Conservation (phyloP, 768 basidiomycete species). For the Gloeopeniophorella convolvens region DNA sequence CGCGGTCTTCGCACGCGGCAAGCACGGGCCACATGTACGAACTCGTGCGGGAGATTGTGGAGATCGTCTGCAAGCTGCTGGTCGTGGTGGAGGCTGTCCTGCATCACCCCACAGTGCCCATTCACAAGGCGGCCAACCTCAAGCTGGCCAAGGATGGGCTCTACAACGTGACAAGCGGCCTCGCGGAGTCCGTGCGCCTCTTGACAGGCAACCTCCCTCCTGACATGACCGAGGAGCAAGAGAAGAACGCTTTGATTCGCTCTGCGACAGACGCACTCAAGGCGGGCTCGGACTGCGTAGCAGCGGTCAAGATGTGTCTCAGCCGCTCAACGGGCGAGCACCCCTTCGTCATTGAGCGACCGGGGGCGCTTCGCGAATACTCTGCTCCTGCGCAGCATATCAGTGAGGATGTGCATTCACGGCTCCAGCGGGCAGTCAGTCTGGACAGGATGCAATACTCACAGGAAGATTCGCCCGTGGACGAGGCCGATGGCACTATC, state of each 20-base stretch:
- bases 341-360: constrained; percentile 61
- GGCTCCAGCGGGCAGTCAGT: constrained; percentile 31
- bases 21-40: constrained; percentile 93
- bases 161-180: constrained; percentile 76
- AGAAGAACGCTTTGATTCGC: constrained; percentile 69
- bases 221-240: constrained; percentile 67
- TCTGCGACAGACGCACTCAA: constrained; percentile 87
- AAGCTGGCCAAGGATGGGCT: constrained; percentile 70
- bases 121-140: constrained; percentile 57
- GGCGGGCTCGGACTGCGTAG: constrained; percentile 83
- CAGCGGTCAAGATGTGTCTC: constrained; percentile 78
- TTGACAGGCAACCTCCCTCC: constrained; percentile 49
- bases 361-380: constrained; percentile 41
- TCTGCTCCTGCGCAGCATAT: constrained; percentile 42
- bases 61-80: constrained; percentile 86
- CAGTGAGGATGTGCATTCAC: constrained; percentile 27
- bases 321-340: constrained; percentile 54
- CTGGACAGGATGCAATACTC: constrained; percentile 24
- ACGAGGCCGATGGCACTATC: neutral
- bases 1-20: constrained; percentile 83
- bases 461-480: neutral
- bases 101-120: constrained; percentile 63
- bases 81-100: constrained; percentile 88
- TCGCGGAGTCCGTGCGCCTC: constrained; percentile 82
- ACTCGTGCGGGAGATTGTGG: constrained; percentile 89